Evolutionary conservation across 2,329 filamentous ascomycete species (phyloP), one percentile per base, ranked within the genome.

Genomic region (Aspergillus tubingensis): DNA sequence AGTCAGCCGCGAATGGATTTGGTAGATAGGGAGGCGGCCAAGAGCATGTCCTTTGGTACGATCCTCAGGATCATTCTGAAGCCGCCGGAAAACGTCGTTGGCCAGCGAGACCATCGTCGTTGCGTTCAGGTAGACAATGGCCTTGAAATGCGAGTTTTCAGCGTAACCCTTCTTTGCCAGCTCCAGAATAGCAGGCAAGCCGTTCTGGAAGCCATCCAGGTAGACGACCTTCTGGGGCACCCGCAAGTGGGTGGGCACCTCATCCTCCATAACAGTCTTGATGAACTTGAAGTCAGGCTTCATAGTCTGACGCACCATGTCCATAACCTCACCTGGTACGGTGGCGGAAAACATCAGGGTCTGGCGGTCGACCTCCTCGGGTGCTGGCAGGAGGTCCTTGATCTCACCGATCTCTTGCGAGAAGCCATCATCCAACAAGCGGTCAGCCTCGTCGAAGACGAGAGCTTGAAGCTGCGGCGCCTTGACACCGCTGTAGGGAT

Each of bases 271-370:
- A 62, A 99, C 90, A n/a, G 92, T 96, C 76, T 94, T 91, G 62
- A 97, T 87, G 70, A 95, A 96, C 73, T 96, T 87, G 76, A 96
- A 98, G 67, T 91, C 81, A 1, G 86, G 85, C 73, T 93, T 91
- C 74, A 98, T 88, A 67, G 91, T 92, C 66, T 81, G 78, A 61
- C 88, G 86, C 43, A 96, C 94, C 52, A 98, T 85, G 47, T 84
- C 79, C 67, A 96, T 88, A 48, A 99, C 94, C 64, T 92, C 86
- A 61, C 85, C 84, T 49, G 94, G 92, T 32, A 99, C 90, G 10
- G 95, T 99, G 48, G 95, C 95, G 13, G 94, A 98, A 76, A 96
- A 97, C 77, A 99, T 88, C 70, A 99, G 86, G 6, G 93, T 97
- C 76, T 99, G 95, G 53, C 94, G 88, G 57, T 89, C 83, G 62